Evolutionary conservation across 257 asterid genomes (phyloP).

Genomic region (Misopates orontium): DNA sequence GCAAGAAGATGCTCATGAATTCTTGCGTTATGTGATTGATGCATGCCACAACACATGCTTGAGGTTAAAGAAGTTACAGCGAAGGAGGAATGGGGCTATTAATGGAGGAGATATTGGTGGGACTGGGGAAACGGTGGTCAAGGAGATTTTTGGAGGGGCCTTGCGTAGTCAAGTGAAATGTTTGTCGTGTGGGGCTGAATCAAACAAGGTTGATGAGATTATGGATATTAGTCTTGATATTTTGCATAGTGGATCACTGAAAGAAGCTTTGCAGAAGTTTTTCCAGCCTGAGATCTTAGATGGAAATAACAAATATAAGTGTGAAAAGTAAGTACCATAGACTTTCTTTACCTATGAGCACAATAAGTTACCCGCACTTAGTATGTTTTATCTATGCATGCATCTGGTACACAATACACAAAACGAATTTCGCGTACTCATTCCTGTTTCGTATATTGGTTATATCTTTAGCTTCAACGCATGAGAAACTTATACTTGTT

Average conservation of each 20-base stretch:
- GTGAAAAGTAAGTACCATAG: slow-evolving; percentile 69
- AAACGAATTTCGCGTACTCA: slow-evolving; percentile 16
- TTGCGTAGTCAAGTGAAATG: slow-evolving; percentile 94
- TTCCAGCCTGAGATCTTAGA: slow-evolving; percentile 93
- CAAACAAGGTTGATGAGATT: slow-evolving; percentile 95
- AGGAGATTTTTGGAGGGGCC: slow-evolving; percentile 94
- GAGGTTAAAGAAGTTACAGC: slow-evolving; percentile 82
- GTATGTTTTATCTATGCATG: not conserved
- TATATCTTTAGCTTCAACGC: slow-evolving; percentile 19
- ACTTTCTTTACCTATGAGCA: not conserved
- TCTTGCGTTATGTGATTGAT: slow-evolving; percentile 94
- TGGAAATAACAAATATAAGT: slow-evolving; percentile 90
- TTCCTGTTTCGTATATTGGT: slow-evolving; percentile 15
- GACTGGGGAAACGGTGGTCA: slow-evolving; percentile 68
- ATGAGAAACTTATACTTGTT: slow-evolving; percentile 43
- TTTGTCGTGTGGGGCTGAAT: slow-evolving; percentile 93
- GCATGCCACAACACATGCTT: slow-evolving; percentile 94
- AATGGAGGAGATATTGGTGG: slow-evolving; percentile 55
- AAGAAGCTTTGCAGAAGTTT: slow-evolving; percentile 80
- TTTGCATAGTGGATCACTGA: slow-evolving; percentile 76
- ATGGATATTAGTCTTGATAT: slow-evolving; percentile 98
- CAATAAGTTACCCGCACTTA: not conserved
- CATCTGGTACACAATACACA: slow-evolving; percentile 11
- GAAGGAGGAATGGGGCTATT: slow-evolving; percentile 50
- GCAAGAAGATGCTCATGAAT: slow-evolving; percentile 99